Percentiles rank a stretch among this genome's conserved stretches.
Evolutionary conservation across 306 rosid genomes (phyloP).

Genomic region (Acmispon strigosus): DNA sequence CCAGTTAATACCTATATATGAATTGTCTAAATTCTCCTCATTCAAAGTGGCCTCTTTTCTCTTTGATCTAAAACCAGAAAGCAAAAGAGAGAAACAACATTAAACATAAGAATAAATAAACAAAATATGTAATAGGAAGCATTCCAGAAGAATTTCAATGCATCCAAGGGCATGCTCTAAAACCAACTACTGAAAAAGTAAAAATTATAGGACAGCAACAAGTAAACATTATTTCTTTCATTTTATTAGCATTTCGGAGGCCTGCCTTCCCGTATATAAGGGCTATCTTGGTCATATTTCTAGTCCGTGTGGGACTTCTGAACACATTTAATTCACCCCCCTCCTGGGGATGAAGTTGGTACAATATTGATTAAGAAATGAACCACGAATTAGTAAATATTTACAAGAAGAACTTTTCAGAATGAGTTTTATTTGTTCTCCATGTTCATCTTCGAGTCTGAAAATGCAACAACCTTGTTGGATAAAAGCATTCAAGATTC

Average conservation of each 20-base stretch:
- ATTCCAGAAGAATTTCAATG: slow-evolving; percentile 4
- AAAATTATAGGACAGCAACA: neutral
- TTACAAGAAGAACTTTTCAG: neutral
- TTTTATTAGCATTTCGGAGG: too few relatives aligned
- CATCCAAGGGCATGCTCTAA: neutral
- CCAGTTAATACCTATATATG: slow-evolving; percentile 15
- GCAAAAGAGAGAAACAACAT: slow-evolving; percentile 6
- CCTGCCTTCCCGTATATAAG: too few relatives aligned
- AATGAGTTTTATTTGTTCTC: neutral
- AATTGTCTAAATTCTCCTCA: slow-evolving; percentile 32
- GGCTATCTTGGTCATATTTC: too few relatives aligned
- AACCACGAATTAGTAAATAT: neutral
- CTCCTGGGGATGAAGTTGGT: neutral
- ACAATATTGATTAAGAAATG: neutral
- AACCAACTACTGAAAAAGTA: neutral
- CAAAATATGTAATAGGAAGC: slow-evolving; percentile 5
- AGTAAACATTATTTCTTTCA: neutral
- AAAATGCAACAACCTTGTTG: neutral
- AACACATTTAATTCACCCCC: too few relatives aligned
- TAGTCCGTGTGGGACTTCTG: too few relatives aligned
- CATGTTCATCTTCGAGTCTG: neutral
- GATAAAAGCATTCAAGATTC: neutral
- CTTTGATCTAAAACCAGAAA: slow-evolving; percentile 44
- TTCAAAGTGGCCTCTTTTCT: slow-evolving; percentile 43
- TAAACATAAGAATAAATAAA: neutral